phyloP scores from a whole-genome alignment of 139 green algal species.

The Micractinium conductrix region DNA sequence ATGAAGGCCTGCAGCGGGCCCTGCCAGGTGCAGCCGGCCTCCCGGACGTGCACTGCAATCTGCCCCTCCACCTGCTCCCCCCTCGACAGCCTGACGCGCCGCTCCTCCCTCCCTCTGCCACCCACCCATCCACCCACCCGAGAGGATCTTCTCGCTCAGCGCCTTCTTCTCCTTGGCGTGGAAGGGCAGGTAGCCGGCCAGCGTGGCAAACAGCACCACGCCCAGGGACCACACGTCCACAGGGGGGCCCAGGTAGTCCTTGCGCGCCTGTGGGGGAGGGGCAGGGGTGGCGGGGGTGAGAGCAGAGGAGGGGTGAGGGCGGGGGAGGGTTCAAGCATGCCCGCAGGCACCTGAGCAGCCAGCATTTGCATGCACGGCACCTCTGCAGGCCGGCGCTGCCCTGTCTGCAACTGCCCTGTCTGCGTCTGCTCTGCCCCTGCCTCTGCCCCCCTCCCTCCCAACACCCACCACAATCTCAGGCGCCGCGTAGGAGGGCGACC shows the following conservation, averaged over 20 bases:
- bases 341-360: background rate
- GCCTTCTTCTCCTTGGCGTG: conserved; percentile 75
- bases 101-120: background rate
- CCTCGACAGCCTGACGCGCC: background rate
- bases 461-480: conserved; percentile 76
- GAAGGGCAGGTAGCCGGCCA: conserved; percentile 86
- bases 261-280: conserved; percentile 5
- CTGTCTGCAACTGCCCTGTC: background rate
- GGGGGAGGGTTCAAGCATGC: background rate
- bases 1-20: too few relatives aligned
- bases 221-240: conserved; percentile 88
- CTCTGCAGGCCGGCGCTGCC: background rate
- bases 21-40: too few relatives aligned
- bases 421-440: background rate
- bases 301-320: background rate
- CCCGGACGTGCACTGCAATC: too few relatives aligned
- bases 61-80: too few relatives aligned
- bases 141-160: conserved; percentile 68
- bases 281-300: background rate
- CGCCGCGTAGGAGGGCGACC: conserved; percentile 90
- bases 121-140: conserved; percentile 15
- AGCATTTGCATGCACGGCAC: background rate
- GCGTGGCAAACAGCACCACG: conserved; percentile 90
- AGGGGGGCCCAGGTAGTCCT: conserved; percentile 58
- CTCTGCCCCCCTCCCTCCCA: background rate